These are phyloP conservation scores for Arthrobotrys sphaeroides DNA, from an alignment of 2,329 filamentous ascomycete genomes.

Conservation along the genomic window DNA sequence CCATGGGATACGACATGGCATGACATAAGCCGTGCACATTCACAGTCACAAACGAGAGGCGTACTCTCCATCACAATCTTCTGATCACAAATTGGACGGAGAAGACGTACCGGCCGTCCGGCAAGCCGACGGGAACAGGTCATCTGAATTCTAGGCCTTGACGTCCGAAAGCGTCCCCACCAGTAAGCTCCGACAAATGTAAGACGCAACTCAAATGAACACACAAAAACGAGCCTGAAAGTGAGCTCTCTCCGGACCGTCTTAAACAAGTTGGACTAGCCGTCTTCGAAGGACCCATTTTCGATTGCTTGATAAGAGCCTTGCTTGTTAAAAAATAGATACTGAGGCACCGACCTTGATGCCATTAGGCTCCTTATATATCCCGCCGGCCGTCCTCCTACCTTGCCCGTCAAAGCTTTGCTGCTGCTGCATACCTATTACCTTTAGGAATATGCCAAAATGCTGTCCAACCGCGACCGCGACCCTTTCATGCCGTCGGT, in stretches of 20 bases:
- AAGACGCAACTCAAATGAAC: slow-evolving; percentile 16
- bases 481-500: slow-evolving; percentile 54
- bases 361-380: too few relatives aligned
- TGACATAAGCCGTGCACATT: neutral
- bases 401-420: neutral
- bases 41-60: neutral
- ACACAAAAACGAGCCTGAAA: slow-evolving; percentile 19
- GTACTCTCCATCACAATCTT: neutral
- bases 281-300: neutral
- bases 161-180: slow-evolving; percentile 52
- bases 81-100: too few relatives aligned
- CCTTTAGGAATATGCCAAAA: slow-evolving; percentile 37
- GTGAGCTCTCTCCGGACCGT: slow-evolving; percentile 20
- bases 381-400: slow-evolving; percentile 10
- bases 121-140: neutral
- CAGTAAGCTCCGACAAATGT: slow-evolving; percentile 41
- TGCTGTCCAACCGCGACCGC: slow-evolving; percentile 53
- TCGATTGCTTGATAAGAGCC: slow-evolving; percentile 19
- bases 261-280: slow-evolving; percentile 31
- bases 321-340: neutral
- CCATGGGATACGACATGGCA: neutral
- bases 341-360: too few relatives aligned
- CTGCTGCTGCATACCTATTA: slow-evolving; percentile 6
- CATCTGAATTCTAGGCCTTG: slow-evolving; percentile 22
- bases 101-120: slow-evolving; percentile 18